Percentiles rank a stretch among this genome's conserved stretches.
These are phyloP conservation scores for Apiotrichum laibachii DNA, from an alignment of 1,284 basidiomycete species.

Conservation along the genomic window DNA sequence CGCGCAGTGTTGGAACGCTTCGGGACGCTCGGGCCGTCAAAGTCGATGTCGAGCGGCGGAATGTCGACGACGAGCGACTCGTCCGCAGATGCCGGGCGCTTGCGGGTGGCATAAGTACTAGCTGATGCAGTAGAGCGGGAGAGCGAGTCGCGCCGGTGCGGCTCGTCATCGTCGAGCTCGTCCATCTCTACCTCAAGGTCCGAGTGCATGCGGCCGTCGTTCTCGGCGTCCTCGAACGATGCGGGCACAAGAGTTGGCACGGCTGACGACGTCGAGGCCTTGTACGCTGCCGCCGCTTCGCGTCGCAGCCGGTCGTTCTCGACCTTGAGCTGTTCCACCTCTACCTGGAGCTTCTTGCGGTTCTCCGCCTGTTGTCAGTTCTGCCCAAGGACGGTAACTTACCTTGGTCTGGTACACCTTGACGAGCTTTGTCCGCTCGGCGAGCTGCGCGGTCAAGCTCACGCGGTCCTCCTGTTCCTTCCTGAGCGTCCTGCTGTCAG, in stretches of 20 bases:
- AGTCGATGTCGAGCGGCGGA: slow-evolving; percentile 18
- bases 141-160: background rate
- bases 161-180: background rate
- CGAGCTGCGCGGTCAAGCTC: slow-evolving; percentile 17
- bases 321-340: slow-evolving; percentile 25
- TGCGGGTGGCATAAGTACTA: too few species aligned
- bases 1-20: slow-evolving; percentile 22
- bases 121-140: background rate
- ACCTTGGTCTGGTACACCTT: slow-evolving; percentile 29
- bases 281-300: background rate
- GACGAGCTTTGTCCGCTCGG: slow-evolving; percentile 29
- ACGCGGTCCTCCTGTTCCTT: slow-evolving; percentile 18
- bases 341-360: slow-evolving; percentile 26
- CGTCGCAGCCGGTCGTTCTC: slow-evolving; percentile 6
- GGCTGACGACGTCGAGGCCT: background rate
- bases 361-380: slow-evolving; percentile 24
- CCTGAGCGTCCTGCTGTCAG: slow-evolving; percentile 11
- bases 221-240: background rate
- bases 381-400: background rate
- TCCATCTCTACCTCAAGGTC: slow-evolving; percentile 4
- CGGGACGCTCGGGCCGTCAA: background rate
- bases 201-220: background rate
- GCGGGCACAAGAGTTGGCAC: background rate
- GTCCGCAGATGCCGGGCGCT: slow-evolving; percentile 9
- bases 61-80: slow-evolving; percentile 35